These are phyloP conservation scores for Taxillus chinensis DNA, from an alignment of 164 flowering plant genomes.

Conservation along the genomic window DNA sequence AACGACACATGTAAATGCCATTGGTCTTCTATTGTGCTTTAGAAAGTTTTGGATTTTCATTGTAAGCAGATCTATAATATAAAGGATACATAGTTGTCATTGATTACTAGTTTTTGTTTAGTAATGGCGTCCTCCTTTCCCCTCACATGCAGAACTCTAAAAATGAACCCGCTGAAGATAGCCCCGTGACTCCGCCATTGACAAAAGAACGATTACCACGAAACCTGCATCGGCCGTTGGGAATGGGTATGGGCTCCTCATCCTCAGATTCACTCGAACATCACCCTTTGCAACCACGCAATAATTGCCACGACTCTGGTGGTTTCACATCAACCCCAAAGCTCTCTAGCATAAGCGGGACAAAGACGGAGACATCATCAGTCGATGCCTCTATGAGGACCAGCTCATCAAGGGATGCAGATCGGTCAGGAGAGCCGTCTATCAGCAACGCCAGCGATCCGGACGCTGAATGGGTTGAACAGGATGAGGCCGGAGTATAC, in stretches of 20 bases:
- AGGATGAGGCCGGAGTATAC: conserved; percentile 88
- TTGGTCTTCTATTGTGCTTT: too few relatives aligned
- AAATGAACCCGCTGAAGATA: conserved; percentile 56
- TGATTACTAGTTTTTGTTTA: too few relatives aligned
- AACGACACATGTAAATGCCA: too few relatives aligned
- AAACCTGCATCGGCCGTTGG: conserved; percentile 41
- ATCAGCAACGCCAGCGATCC: conserved; percentile 85
- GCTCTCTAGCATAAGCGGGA: conserved; percentile 2
- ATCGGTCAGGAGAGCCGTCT: conserved; percentile 77
- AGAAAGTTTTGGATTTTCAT: too few relatives aligned
- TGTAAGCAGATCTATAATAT: too few relatives aligned
- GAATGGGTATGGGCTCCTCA: conserved; percentile 42
- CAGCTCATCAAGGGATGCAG: conserved; percentile 75
- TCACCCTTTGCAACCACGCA: conserved; percentile 22
- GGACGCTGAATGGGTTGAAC: conserved; percentile 91
- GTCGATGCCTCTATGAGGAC: conserved; percentile 70
- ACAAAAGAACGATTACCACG: conserved; percentile 59
- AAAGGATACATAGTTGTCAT: too few relatives aligned
- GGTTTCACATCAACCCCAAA: conserved; percentile 4
- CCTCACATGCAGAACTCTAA: conserved; percentile 43
- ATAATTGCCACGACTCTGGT: background rate
- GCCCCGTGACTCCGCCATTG: conserved; percentile 83
- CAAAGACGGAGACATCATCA: conserved; percentile 35
- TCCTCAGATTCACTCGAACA: conserved; percentile 84
- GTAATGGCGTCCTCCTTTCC: background rate